Percentiles rank a stretch among this genome's conserved stretches.
Evolutionary conservation across 2,329 filamentous ascomycete species (phyloP).

Genomic region (Allantophomopsis lycopodina): DNA sequence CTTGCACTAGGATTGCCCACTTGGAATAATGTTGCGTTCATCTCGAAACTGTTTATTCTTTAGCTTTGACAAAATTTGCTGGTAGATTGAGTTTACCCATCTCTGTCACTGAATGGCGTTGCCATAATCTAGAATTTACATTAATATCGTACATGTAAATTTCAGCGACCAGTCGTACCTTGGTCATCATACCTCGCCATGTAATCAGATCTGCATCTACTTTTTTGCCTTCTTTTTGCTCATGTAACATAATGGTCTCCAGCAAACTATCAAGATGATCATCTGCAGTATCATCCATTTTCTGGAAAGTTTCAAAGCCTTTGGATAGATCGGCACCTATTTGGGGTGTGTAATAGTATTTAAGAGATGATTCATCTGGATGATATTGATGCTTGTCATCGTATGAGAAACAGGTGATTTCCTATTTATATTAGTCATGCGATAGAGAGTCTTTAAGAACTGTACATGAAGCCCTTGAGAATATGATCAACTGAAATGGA

Average conservation of each 20-base stretch:
- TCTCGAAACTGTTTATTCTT: slow-evolving; percentile 62
- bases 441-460: background rate
- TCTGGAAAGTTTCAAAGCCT: slow-evolving; percentile 72
- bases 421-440: slow-evolving; percentile 33
- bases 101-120: slow-evolving; percentile 66
- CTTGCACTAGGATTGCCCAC: slow-evolving; percentile 32
- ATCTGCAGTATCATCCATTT: slow-evolving; percentile 70
- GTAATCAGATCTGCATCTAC: slow-evolving; percentile 73
- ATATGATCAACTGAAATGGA: slow-evolving; percentile 2
- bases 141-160: slow-evolving; percentile 1
- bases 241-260: slow-evolving; percentile 58
- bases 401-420: slow-evolving; percentile 89
- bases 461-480: background rate
- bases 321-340: slow-evolving; percentile 61
- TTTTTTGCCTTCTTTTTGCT: slow-evolving; percentile 51
- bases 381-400: slow-evolving; percentile 69
- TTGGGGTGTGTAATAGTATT: slow-evolving; percentile 73
- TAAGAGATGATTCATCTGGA: slow-evolving; percentile 65
- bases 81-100: slow-evolving; percentile 41
- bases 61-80: slow-evolving; percentile 1
- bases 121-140: slow-evolving; percentile 57
- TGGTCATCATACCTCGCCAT: slow-evolving; percentile 98
- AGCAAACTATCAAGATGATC: slow-evolving; percentile 81
- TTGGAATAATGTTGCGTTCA: slow-evolving; percentile 89
- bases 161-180: slow-evolving; percentile 37